Evolutionary conservation across 129 eudicot species (phyloP), one percentile per base, ranked within the genome.

Genomic region (Pulicaria dysenterica): DNA sequence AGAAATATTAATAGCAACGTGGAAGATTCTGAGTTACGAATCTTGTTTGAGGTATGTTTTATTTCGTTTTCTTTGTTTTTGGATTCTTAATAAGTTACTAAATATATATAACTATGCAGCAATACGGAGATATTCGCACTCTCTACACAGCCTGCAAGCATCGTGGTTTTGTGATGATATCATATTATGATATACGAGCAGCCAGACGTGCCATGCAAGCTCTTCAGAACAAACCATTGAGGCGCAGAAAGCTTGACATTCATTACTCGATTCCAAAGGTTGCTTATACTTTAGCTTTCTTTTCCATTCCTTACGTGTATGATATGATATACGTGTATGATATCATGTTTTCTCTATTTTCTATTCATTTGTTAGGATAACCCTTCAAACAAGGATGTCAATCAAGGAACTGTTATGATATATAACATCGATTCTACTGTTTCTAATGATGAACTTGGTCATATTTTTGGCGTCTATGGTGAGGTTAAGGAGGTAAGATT

Each of bases 251-350:
- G 79, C 97, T 95, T 48, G 99, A 95, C 83, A 88, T 95, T 64
- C 94, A 88, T 82, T 88, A 80, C 74, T 86, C 99, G 58, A 74
- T 91, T 75, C 97, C 96, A 24, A 90, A 95, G 97, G 99, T 95
- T 77, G 40, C 13, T 34, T 9, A 16, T 41, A 44, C 61, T 71
- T 71, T 54, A 2, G 19, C 41, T 34, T 67, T 17, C 50, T 46
- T 48, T 50, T 77, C 46, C 19, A 64, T n/a, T 51, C 46, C 48
- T 24, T 53, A 45, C 8, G 46, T 76, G 41, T 66, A 54, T 65
- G n/a, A n/a, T n/a, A n/a, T n/a, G n/a, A n/a, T n/a, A n/a, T n/a
- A n/a, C n/a, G n/a, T n/a, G n/a, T n/a, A n/a, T n/a, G n/a, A n/a
- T n/a, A n/a, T n/a, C 2, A 10, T n/a, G 31, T 24, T 24, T 2